Evolutionary conservation across 2,329 filamentous ascomycete species (phyloP).

Genomic region (Cercospora beticola): DNA sequence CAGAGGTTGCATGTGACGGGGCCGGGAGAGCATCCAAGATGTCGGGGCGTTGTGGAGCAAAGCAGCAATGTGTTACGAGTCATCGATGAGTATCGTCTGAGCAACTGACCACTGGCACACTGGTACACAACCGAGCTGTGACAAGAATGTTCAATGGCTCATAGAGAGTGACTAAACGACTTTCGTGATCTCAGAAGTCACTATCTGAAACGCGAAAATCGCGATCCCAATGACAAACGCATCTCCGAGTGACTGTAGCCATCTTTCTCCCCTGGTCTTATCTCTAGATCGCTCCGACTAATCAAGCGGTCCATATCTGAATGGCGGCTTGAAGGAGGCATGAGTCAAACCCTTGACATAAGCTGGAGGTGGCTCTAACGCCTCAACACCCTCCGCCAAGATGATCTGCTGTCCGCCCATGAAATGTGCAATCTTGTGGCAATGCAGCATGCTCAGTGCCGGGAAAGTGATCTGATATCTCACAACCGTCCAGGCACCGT

Average conservation of each 20-base stretch:
- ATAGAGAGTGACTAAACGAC: neutral
- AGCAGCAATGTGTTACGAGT: neutral
- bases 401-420: conserved; percentile 26
- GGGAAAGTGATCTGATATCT: conserved; percentile 25
- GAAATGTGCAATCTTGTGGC: conserved; percentile 21
- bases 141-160: neutral
- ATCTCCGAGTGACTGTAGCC: neutral
- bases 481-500: conserved; percentile 23
- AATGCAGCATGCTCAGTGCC: conserved; percentile 27
- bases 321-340: conserved; percentile 23
- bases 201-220: neutral
- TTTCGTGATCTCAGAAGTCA: neutral
- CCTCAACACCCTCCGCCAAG: conserved; percentile 25
- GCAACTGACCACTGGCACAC: neutral
- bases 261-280: neutral
- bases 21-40: neutral
- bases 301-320: conserved; percentile 26
- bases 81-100: neutral
- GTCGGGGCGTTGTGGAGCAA: neutral
- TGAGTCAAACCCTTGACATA: conserved; percentile 26
- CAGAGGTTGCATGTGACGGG: neutral
- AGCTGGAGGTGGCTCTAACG: conserved; percentile 19
- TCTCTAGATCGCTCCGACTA: neutral
- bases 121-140: neutral
- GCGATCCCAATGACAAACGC: neutral